Base-by-base conservation (phyloP, 257 asterid species). In the Coffea canephora region DNA sequence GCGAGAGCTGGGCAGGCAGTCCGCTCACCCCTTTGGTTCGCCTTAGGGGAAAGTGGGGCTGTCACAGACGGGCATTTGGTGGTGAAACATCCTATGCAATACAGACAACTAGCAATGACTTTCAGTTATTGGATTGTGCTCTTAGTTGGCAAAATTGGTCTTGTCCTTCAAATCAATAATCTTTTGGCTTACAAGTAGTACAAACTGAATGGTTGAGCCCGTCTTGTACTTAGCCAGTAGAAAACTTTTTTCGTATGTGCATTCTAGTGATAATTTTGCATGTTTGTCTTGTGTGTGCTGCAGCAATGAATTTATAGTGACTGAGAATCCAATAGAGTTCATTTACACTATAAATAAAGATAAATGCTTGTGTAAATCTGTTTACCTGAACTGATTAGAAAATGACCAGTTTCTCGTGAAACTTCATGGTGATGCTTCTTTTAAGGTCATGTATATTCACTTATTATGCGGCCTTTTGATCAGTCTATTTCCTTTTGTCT, bases 401-500 rank as follows among this genome's bases (percentile, higher is more conserved):
- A 15, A 10, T 62, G 68, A 62, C 13, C 25, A 76, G 43, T 18
- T 52, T 39, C 8, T 41, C 12, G 8, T 11, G 74, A 18, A 59
- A 59, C 72, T 73, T 48, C 52, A n/a, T 49, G 0, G 57, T 66
- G 1, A 12, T 27, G 66, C 54, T 4, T 34, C 18, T 19, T 61
- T 34, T 52, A 6, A 25, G 54, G 45, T 39, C 31, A 21, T 69
- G 46, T 31, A 15, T 25, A 77, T 78, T 74, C 18, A n/a, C 23
- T 8, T 49, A 14, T 64, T 2, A 3, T 71, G 49, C 52, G 41
- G 12, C 27, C 10, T 45, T 18, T 41, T 75, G 14, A 65, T n/a
- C 52, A 54, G 66, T 65, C 77, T 75, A 76, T 78, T 77, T 69
- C 34, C 71, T 73, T 80, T 79, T 85, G 77, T 76, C 73, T 76